Base-by-base conservation (phyloP, 116 monocot species). In the Dioscorea cayenensis region DNA sequence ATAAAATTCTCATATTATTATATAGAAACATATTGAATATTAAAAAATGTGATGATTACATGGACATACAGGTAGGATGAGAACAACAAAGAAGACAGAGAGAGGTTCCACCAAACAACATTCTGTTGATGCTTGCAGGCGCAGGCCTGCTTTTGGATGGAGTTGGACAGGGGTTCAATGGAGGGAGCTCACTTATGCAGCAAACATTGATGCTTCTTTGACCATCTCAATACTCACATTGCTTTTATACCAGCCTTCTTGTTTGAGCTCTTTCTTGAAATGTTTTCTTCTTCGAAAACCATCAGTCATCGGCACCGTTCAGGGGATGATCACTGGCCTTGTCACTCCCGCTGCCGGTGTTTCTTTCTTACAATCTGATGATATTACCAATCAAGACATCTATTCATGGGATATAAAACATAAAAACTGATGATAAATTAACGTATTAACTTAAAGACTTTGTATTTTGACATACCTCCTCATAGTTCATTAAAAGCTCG, bases 311-410 rank as follows among this genome's bases (percentile, higher is more conserved):
- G 77, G 77, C 5, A 77, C 76, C 3, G 68, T 72, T n/a, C 81
- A 81, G 55, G 55, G 55, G 19, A 90, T 90, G 90, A 87, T 90
- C 66, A 92, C 92, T 23, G 88, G 92, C 8, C 92, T 92, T 23
- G 92, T 92, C 79, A 88, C 92, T 13, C 92, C 92, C 6, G 92
- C 86, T 7, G 92, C 92, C 65, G 93, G 93, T 88, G 76, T 9
- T n/a, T 55, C n/a, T 18, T 16, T 3, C 5, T 55, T 43, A 1
- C 43, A 43, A 5, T 43, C 11, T 43, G 43, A 43, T 43, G 6
- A 32, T 43, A 43, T 43, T 8, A 43, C 43, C 11, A 43, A 43
- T 43, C 7, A 1, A 43, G 8, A 43, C n/a, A n/a, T 32, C 4
- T 4, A 32, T 32, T 32, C 3, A 32, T 32, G 3, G 3, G 32